Base-by-base conservation (phyloP, 2,329 filamentous ascomycete genomes). In the Furcasterigmium furcatum region DNA sequence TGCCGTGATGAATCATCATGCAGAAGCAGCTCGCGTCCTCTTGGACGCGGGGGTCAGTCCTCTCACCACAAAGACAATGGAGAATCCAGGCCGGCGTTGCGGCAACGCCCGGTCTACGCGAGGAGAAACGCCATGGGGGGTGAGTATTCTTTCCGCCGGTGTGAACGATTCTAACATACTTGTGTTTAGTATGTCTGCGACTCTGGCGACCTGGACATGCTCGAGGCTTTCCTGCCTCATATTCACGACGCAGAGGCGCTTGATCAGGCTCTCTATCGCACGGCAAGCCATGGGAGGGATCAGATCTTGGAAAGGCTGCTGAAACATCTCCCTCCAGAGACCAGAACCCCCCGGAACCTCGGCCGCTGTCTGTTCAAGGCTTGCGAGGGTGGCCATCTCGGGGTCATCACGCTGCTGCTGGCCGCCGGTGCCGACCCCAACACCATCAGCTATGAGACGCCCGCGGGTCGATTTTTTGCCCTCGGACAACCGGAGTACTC, bases 1-100 rank as follows among this genome's bases (percentile, higher is more conserved):
- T 18, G 67, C 68, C 6, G 64, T 65, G 4, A 46, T 7, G 4
- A 55, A 50, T 7, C 66, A 67, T 32, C 58, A 64, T 45, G 42
- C 48, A 5, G 50, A 48, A 8, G 58, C 58, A 21, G 55, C 65
- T 4, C 47, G 43, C n/a, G 45, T 55, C 2, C 50, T 71, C 3
- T 47, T 72, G 6, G 49, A 58, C 9, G 64, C 65, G 20, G 68
- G 67, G 9, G 63, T 66, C 25, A 35, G 32, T 16, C 12, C 32
- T 16, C 16, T 16, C 9, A 35, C 32, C 8, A 18, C 7, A 18
- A 35, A 35, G 16, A 18, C 32, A n/a, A 35, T n/a, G 16, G 32
- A 35, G 16, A 16, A 35, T 7, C 32, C 32, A 14, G 32, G n/a
- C 7, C n/a, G n/a, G n/a, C n/a, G n/a, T n/a, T n/a, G n/a, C n/a